Evolutionary conservation across 176 grass and related monocot genomes (phyloP), one percentile per base, ranked within the genome.

Genomic region (Rhynchospora breviuscula): DNA sequence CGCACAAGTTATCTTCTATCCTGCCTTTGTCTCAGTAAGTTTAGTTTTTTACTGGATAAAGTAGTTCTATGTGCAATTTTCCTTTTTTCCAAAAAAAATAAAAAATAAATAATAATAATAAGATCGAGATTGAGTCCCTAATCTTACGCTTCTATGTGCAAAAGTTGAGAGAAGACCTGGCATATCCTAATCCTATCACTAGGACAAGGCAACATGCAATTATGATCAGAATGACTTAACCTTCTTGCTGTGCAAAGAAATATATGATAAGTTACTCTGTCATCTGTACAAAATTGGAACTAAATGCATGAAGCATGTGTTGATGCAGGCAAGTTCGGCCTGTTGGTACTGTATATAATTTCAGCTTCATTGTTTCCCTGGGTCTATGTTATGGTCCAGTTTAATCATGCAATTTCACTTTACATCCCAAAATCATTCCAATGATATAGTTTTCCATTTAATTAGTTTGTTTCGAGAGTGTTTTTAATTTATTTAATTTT

Each of bases 1-100:
- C 18, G 92, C 92, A 29, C 92, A 95, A 80, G 95, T 95, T 79
- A 82, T 86, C 69, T 98, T 91, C 89, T 93, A 93, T 68, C 91
- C 92, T 10, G 89, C 91, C 68, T 95, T 95, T 74, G 86, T 98
- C 66, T 89, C 89, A 66, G 95, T 98, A 85, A 90, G 90, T 65
- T 63, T 15, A 19, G 5, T 33, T 10, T 8, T 64, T 64, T 64
- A 64, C 62, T 9, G 4, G 23, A 64, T 64, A 29, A 40, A 64
- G 1, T 64, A 64, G 3, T 29, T 2, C 23, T 64, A 63, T 25
- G 62, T 64, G 35, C 35, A 40, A 40, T 40, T 40, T 40, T 40
- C 4, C 35, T 40, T 40, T 35, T 35, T 35, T n/a, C n/a, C n/a
- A n/a, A n/a, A n/a, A n/a, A n/a, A n/a, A n/a, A n/a, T n/a, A n/a